Evolutionary conservation across 805 yeast species (phyloP).

Genomic region (Metschnikowia aberdeeniae): DNA sequence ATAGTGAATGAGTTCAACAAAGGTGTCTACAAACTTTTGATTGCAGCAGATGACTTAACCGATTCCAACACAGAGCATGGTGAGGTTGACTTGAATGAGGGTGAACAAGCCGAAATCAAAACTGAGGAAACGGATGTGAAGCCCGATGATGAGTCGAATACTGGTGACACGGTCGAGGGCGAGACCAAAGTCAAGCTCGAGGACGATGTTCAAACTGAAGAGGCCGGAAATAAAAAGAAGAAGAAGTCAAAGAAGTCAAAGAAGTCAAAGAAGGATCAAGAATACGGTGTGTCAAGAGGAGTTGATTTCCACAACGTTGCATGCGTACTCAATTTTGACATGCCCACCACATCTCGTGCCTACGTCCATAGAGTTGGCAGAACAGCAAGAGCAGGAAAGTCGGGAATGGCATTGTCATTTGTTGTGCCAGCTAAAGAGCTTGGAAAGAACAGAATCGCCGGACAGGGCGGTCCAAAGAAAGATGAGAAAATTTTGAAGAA

Average conservation of each 20-base stretch:
- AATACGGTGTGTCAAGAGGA: slow-evolving; percentile 94
- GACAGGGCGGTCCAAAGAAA: slow-evolving; percentile 61
- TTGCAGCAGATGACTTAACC: slow-evolving; percentile 90
- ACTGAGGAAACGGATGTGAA: neutral
- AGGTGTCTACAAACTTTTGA: slow-evolving; percentile 77
- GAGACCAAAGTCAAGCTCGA: too few relatives aligned
- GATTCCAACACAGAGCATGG: slow-evolving; percentile 50
- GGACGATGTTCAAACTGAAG: neutral
- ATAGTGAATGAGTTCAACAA: slow-evolving; percentile 94
- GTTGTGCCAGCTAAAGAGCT: slow-evolving; percentile 78
- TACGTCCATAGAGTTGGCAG: slow-evolving; percentile 94
- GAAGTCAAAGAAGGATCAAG: slow-evolving; percentile 52
- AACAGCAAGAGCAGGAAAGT: slow-evolving; percentile 95
- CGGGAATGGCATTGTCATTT: slow-evolving; percentile 92
- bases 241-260: slow-evolving; percentile 16
- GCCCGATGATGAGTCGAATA: too few relatives aligned
- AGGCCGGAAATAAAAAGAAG: neutral
- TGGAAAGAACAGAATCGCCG: slow-evolving; percentile 85
- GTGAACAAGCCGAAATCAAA: slow-evolving; percentile 21
- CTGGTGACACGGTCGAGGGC: too few relatives aligned
- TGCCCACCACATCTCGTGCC: slow-evolving; percentile 84
- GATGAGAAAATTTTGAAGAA: slow-evolving; percentile 84
- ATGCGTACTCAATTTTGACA: slow-evolving; percentile 91
- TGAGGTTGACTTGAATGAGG: slow-evolving; percentile 41
- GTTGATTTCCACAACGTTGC: slow-evolving; percentile 95